Evolutionary conservation across 225 moss, liverwort and hornwort species (phyloP).

Genomic region (Asterella californica): DNA sequence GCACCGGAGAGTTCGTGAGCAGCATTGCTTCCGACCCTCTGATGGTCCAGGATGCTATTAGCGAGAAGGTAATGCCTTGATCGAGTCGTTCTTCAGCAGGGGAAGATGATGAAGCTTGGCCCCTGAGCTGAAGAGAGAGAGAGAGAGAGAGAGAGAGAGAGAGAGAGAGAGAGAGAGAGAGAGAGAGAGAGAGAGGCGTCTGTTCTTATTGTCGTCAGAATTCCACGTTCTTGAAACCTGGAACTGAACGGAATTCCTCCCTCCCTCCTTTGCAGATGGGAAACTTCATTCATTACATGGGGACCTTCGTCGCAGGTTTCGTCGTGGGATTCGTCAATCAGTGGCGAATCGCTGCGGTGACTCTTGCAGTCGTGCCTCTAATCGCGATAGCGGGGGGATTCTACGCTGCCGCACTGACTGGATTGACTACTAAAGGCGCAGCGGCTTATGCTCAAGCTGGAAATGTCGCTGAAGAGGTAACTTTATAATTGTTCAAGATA

Average conservation of each 20-base stretch:
- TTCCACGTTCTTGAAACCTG: background rate
- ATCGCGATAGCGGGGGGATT: constrained; percentile 63
- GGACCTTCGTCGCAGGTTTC: constrained; percentile 65
- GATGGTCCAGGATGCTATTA: constrained; percentile 50
- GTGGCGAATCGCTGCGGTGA: constrained; percentile 77
- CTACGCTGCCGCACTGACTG: constrained; percentile 50
- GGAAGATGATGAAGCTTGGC: background rate
- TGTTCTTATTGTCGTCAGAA: background rate
- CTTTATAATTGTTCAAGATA: background rate
- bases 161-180: too few relatives aligned
- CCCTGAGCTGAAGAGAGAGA: background rate
- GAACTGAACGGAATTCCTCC: background rate
- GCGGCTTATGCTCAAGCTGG: constrained; percentile 64
- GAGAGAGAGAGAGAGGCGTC: too few relatives aligned
- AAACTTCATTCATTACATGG: constrained; percentile 68
- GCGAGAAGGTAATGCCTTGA: constrained; percentile 37
- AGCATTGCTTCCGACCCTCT: constrained; percentile 37
- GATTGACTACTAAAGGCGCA: constrained; percentile 50
- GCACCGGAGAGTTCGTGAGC: constrained; percentile 34
- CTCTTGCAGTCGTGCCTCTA: constrained; percentile 68
- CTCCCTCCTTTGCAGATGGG: constrained; percentile 58
- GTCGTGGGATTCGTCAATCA: constrained; percentile 49
- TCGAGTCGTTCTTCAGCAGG: background rate
- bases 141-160: too few relatives aligned
- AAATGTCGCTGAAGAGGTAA: constrained; percentile 41